Evolutionary conservation across 768 basidiomycete species (phyloP).

Genomic region (Imleria badia): DNA sequence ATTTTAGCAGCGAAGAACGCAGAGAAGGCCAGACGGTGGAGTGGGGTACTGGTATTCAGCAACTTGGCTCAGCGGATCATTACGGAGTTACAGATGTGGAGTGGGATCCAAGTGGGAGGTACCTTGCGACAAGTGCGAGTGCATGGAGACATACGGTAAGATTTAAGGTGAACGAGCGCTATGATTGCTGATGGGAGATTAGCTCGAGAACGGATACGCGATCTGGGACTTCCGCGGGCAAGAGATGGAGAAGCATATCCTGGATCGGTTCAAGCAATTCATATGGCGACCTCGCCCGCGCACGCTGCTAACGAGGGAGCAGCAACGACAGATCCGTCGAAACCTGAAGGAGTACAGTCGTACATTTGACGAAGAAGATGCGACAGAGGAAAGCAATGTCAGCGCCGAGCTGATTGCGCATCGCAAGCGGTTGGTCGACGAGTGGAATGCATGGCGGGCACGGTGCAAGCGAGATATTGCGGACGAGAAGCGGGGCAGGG

Average conservation of each 20-base stretch:
- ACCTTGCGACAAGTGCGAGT: conserved; percentile 89
- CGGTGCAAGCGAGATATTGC: conserved; percentile 66
- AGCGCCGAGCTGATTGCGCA: conserved; percentile 91
- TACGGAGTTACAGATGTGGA: conserved; percentile 97
- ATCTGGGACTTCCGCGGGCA: conserved; percentile 99
- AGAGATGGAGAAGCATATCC: conserved; percentile 83
- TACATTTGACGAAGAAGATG: conserved; percentile 94
- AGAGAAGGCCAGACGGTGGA: conserved; percentile 54
- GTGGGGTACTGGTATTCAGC: conserved; percentile 84
- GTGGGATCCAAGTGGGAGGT: conserved; percentile 97
- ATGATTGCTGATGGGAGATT: conserved; percentile 8
- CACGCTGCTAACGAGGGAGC: conserved; percentile 81
- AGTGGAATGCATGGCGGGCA: conserved; percentile 97
- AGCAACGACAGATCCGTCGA: conserved; percentile 81
- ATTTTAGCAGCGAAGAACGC: conserved; percentile 70
- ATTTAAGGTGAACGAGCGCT: conserved; percentile 5
- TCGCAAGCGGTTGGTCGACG: conserved; percentile 89
- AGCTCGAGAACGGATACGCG: conserved; percentile 96
- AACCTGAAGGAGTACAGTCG: conserved; percentile 91
- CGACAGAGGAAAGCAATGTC: conserved; percentile 90
- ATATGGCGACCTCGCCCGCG: conserved; percentile 97
- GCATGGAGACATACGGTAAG: conserved; percentile 92
- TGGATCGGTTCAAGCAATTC: conserved; percentile 98
- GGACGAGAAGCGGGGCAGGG: conserved; percentile 49
- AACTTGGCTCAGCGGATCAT: conserved; percentile 86